These are phyloP conservation scores for Agapanthus africanus DNA, from an alignment of 106 monocot genomes.

Conservation along the genomic window DNA sequence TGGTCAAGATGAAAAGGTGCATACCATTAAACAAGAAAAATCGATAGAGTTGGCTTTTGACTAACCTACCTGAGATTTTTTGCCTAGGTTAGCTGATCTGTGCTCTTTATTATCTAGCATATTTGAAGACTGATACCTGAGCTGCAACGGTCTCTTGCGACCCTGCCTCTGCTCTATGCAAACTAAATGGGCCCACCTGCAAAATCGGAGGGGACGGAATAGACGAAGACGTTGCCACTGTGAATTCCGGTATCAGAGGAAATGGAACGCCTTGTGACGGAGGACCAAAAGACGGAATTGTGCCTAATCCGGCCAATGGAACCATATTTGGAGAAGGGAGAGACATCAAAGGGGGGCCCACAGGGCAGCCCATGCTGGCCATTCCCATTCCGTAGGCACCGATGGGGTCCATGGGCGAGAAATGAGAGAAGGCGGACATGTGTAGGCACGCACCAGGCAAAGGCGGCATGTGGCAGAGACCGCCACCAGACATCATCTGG, in stretches of 20 bases:
- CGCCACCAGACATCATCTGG: background rate
- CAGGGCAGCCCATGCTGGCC: background rate
- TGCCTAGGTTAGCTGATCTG: too few species aligned
- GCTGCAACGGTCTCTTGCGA: background rate
- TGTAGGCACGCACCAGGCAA: background rate
- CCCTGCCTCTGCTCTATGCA: background rate
- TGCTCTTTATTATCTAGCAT: too few species aligned
- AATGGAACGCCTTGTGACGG: background rate
- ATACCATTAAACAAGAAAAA: too few species aligned
- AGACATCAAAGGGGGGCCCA: background rate
- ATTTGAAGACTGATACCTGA: background rate
- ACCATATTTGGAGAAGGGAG: background rate
- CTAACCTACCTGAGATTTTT: too few species aligned
- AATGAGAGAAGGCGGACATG: background rate
- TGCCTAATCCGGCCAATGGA: background rate
- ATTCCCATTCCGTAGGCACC: conserved; percentile 12
- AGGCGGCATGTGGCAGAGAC: background rate
- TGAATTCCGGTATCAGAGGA: background rate
- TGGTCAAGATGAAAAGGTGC: too few species aligned
- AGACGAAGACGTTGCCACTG: background rate
- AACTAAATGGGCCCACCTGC: background rate
- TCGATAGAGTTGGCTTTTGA: too few species aligned
- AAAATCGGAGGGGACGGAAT: conserved; percentile 8
- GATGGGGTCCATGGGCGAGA: conserved; percentile 1
- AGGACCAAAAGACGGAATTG: background rate